A percentile compares a stretch with the other conserved stretches of the same genome.
These are phyloP conservation scores for Pythium phragmiticola DNA, from an alignment of 352 stramenopile genomes.

Conservation along the genomic window DNA sequence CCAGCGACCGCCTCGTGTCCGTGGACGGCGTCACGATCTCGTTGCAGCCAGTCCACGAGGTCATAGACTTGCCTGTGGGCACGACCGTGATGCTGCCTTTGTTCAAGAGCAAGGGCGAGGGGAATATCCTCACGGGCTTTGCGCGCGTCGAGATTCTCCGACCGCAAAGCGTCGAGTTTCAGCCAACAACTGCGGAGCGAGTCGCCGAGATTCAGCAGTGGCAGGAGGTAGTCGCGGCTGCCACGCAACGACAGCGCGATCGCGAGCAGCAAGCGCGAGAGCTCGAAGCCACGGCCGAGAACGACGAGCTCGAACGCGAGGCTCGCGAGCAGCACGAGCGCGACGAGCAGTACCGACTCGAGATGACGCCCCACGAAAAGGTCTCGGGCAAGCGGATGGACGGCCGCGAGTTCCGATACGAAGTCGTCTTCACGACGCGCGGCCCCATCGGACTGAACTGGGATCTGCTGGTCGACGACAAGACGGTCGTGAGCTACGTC, in stretches of 20 bases:
- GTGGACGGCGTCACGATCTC: conserved; percentile 49
- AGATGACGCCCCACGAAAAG: conserved; percentile 51
- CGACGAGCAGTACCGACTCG: conserved; percentile 46
- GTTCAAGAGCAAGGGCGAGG: conserved; percentile 32
- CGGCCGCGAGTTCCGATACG: conserved; percentile 66
- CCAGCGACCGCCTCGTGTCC: conserved; percentile 44
- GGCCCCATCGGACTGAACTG: conserved; percentile 71
- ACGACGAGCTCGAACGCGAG: conserved; percentile 34
- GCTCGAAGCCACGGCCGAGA: conserved; percentile 31
- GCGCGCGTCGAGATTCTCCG: conserved; percentile 60
- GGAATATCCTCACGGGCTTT: conserved; percentile 57
- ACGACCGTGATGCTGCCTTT: conserved; percentile 47
- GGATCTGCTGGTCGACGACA: conserved; percentile 51
- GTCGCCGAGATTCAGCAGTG: conserved; percentile 36
- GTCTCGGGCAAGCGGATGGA: conserved; percentile 38
- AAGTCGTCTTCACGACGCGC: conserved; percentile 49
- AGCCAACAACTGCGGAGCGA: conserved; percentile 34
- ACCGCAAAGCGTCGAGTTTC: conserved; percentile 48
- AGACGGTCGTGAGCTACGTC: conserved; percentile 57
- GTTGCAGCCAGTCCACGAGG: conserved; percentile 42
- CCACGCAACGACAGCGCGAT: conserved; percentile 34
- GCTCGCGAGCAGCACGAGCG: conserved; percentile 36
- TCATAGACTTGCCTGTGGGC: conserved; percentile 39
- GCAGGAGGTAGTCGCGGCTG: conserved; percentile 27
- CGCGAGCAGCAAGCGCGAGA: conserved; percentile 40